A percentile compares a stretch with the other conserved stretches of the same genome.
These are phyloP conservation scores for Botryotinia calthae DNA, from an alignment of 2,329 filamentous ascomycete genomes.

Conservation along the genomic window DNA sequence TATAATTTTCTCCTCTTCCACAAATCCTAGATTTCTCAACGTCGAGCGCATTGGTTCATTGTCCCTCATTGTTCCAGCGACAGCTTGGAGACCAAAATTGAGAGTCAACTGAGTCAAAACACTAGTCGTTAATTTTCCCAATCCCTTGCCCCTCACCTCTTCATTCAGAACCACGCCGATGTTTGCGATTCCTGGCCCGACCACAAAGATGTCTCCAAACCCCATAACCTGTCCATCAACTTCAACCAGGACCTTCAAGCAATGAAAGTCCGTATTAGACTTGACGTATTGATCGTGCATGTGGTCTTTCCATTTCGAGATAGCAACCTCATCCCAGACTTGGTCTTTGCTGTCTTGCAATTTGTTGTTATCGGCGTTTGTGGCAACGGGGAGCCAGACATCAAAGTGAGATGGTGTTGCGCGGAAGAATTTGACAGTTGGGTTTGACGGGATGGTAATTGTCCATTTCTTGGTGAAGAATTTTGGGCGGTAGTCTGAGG, in stretches of 20 bases:
- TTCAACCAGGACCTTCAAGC: not conserved
- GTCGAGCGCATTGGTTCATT: not conserved
- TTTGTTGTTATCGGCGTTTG: not conserved
- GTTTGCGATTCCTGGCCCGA: not conserved
- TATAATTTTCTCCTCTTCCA: not conserved
- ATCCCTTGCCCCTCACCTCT: not conserved
- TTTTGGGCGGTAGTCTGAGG: not conserved
- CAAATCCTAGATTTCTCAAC: not conserved
- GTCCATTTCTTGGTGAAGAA: not conserved
- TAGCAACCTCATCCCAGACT: not conserved
- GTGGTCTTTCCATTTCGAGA: not conserved
- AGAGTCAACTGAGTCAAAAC: not conserved
- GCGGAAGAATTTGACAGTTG: not conserved
- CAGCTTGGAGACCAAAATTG: not conserved
- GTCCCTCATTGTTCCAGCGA: not conserved
- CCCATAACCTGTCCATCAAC: not conserved
- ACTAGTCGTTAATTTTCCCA: not conserved
- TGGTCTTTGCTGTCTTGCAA: not conserved
- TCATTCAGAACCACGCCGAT: not conserved
- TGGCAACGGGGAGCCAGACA: not conserved
- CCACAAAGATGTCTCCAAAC: not conserved
- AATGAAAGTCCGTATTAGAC: not conserved
- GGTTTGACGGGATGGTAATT: not conserved
- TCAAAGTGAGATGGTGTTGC: slow-evolving; percentile 1
- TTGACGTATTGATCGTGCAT: not conserved